Evolutionary conservation across 2,329 filamentous ascomycete genomes (phyloP), one percentile per base, ranked within the genome.

Genomic region (Daldinia eschscholtzii): DNA sequence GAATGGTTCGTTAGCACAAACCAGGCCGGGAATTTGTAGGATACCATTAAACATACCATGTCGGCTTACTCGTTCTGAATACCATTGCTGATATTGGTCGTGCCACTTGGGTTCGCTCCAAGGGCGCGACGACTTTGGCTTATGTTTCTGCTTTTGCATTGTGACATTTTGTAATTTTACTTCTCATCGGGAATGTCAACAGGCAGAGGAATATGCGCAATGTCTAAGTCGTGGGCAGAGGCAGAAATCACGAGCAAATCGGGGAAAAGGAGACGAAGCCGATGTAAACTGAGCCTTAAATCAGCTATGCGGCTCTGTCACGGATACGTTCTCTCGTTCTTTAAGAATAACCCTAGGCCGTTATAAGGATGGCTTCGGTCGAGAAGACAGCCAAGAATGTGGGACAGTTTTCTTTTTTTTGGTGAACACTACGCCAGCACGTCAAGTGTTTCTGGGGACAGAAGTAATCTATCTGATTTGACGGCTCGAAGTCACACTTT

Each of bases 91-190:
- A 56, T 72, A 66, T 53, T 63, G 50, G 28, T 72, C 65, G 48
- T 75, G 69, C 72, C 72, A 77, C 68, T 72, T 75, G 68, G 70
- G 74, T 12, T 73, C 71, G 64, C 73, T 76, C 74, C 75, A 75
- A 61, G 67, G 62, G 57, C 72, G 72, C 71, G 72, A 65, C 57
- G 72, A 57, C 57, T 64, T 73, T 71, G 69, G 65, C 65, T 76
- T 73, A 67, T 73, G 73, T 55, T 73, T 72, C 66, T 72, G 50
- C 56, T 61, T 70, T 58, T 70, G 73, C 76, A 77, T 77, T 72
- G 73, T 77, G 72, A 71, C 76, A 77, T 77, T 56, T 75, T 76
- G 71, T 65, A 71, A 60, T 64, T 66, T 59, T 65, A 55, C 55
- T 65, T 69, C 63, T 74, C 68, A 74, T 74, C 67, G 65, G 72